Conservation (phyloP, 148 eudicot genomes). For the Camellia japonica region DNA sequence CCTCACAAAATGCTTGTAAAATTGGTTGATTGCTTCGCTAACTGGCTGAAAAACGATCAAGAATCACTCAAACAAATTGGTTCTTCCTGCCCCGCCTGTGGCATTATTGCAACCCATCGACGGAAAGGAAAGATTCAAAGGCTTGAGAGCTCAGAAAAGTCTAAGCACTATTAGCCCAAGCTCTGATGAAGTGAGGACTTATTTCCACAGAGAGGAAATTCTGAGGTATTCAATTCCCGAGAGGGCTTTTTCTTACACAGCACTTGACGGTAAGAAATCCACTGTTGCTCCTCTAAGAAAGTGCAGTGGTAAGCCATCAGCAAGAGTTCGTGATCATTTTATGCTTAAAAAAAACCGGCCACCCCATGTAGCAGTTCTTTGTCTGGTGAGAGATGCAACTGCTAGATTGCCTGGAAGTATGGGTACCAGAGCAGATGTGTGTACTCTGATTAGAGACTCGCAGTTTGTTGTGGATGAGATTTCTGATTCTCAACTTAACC, state of each 20-base stretch:
- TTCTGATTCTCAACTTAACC: too few species aligned
- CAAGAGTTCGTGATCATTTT: conserved; percentile 77
- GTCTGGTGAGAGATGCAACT: conserved; percentile 5
- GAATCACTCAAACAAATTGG: conserved; percentile 73
- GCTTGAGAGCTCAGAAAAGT: conserved; percentile 73
- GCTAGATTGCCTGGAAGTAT: too few species aligned
- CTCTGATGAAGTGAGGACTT: conserved; percentile 63
- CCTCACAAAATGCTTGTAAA: conserved; percentile 75
- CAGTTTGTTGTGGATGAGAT: too few species aligned
- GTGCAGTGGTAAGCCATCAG: conserved; percentile 86
- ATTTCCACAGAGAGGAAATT: conserved; percentile 65
- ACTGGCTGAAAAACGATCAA: conserved; percentile 81
- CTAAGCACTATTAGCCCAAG: conserved; percentile 62
- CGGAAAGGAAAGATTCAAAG: conserved; percentile 73
- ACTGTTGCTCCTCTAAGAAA: conserved; percentile 81
- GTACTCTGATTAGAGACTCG: too few species aligned
- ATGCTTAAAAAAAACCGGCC: conserved; percentile 79
- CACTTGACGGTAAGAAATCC: conserved; percentile 83
- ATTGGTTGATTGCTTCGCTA: conserved; percentile 77
- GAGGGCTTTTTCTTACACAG: conserved; percentile 80
- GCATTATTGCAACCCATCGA: conserved; percentile 55
- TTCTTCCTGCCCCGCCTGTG: conserved; percentile 74
- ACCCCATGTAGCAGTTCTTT: conserved; percentile 79
- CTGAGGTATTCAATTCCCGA: conserved; percentile 79
- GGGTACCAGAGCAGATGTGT: too few species aligned